Evolutionary conservation across 2,329 filamentous ascomycete genomes (phyloP), one percentile per base, ranked within the genome.

Genomic region (Monosporascus sp.): DNA sequence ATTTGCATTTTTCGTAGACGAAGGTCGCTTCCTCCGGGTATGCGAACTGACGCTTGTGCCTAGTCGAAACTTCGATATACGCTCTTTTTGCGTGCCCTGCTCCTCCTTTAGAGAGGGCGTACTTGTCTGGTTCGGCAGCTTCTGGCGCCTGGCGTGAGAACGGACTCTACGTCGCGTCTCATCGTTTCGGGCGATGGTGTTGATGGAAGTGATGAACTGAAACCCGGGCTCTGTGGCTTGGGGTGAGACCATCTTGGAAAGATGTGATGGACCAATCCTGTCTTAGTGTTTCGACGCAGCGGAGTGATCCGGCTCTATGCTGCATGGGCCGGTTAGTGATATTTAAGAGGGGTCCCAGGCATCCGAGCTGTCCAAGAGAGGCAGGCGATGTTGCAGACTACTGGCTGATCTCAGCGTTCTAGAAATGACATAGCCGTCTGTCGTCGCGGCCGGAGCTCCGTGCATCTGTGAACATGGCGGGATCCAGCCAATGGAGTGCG

Each of bases 151-250:
- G 15, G 67, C 67, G 52, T 69, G 67, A 26, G 67, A 69, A 18
- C 67, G 65, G 43, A 69, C 67, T 49, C 60, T 65, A n/a, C 66
- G 65, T 41, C 67, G 65, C 24, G 67, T 69, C 54, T 69, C 67
- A n/a, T 67, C 67, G 58, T 68, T 65, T 48, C 66, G 66, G 43
- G 62, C 58, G 48, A 69, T 66, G 14, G 66, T 69, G 53, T 68
- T 69, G 55, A 69, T 68, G 22, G 67, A 69, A 28, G 67, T 69
- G 37, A 69, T 69, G 60, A 69, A 69, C 51, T 69, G 67, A 41
- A 69, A 69, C 14, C 56, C 61, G 14, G 63, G 63, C n/a, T 44
- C 41, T 22, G 44, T 37, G 18, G 26, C 43, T 28, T 8, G 18
- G 18, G 20, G 18, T 20, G 40, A 43, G 22, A 26, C 48, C 51